Base-by-base conservation (phyloP, 23 red algal genomes). In the Pyropia yezoensis region DNA sequence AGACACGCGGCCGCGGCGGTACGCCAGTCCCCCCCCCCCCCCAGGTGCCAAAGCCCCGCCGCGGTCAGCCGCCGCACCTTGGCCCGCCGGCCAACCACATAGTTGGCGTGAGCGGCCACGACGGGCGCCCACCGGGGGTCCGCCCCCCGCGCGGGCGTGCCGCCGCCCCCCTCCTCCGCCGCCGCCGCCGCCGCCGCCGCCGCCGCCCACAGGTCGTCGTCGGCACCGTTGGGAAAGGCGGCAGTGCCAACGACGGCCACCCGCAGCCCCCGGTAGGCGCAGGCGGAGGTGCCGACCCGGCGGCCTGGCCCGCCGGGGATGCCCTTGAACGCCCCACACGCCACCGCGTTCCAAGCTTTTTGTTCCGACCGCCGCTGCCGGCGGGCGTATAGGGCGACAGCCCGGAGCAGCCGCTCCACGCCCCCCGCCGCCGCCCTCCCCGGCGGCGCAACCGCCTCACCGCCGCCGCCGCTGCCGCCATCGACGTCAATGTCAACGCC, bases 261-360 rank as follows among this genome's bases (percentile, higher is more conserved):
- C 21, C 57, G n/a, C n/a, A 50, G 49, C 3, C 45, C 33, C 2
- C 51, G 24, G 54, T 89, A 59, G 19, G 50, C 1, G 33, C 83
- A 88, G 17, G 52, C 25, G 33, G 52, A 14, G 14, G 33, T 28
- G 16, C 74, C 74, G 17, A 88, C 17, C 14, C 83, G 73, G 16
- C 25, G 14, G 18, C 83, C 83, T 2, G 74, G 83, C 20, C 78
- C 91, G 16, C 66, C 70, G 52, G 50, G 66, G 50, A 58, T 60
- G 18, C 66, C 66, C 29, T 86, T 86, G 61, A 77, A 75, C 8
- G 79, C 86, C 25, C 91, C 91, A 66, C 91, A 96, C 64, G 84
- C 59, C 54, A 96, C 80, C 51, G 85, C 77, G 59, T 96, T 88
- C 30, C 89, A 96, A 13, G 84, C 82, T 34, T 85, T 85, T 57